Evolutionary conservation across 1,284 basidiomycete genomes (phyloP).

Genomic region (Ustilago shanxiensis): DNA sequence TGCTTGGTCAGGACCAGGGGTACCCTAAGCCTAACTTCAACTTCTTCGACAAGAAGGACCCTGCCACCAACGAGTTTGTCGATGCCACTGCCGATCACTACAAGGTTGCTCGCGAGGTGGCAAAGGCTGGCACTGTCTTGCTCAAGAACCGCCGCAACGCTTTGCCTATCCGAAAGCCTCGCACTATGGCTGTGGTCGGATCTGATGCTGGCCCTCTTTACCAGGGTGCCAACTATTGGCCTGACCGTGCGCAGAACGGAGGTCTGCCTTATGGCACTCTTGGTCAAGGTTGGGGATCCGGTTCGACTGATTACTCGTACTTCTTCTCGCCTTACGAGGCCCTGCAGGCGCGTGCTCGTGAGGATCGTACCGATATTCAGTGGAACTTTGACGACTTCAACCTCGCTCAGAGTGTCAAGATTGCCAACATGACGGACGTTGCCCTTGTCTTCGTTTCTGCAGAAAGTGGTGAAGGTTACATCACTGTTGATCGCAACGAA

Average conservation of each 20-base stretch:
- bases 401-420: slow-evolving; percentile 50
- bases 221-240: slow-evolving; percentile 80
- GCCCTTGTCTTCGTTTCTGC: slow-evolving; percentile 77
- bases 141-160: slow-evolving; percentile 76
- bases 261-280: slow-evolving; percentile 76
- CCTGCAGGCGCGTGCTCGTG: slow-evolving; percentile 75
- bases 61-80: slow-evolving; percentile 74
- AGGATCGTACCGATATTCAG: slow-evolving; percentile 74
- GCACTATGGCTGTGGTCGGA: slow-evolving; percentile 59
- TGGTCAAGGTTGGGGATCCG: slow-evolving; percentile 83
- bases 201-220: slow-evolving; percentile 78
- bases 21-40: slow-evolving; percentile 60
- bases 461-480: slow-evolving; percentile 69
- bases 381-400: slow-evolving; percentile 77
- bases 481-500: slow-evolving; percentile 68
- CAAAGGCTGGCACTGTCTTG: slow-evolving; percentile 79
- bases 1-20: slow-evolving; percentile 71
- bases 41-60: slow-evolving; percentile 53
- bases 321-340: slow-evolving; percentile 76
- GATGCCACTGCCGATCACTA: slow-evolving; percentile 82
- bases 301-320: slow-evolving; percentile 73
- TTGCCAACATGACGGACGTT: slow-evolving; percentile 66
- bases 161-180: slow-evolving; percentile 52
- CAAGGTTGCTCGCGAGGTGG: slow-evolving; percentile 78
- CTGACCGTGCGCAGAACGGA: slow-evolving; percentile 73